These are phyloP conservation scores for Aspergillus hancockii DNA, from an alignment of 495 filamentous ascomycete genomes.

Conservation along the genomic window DNA sequence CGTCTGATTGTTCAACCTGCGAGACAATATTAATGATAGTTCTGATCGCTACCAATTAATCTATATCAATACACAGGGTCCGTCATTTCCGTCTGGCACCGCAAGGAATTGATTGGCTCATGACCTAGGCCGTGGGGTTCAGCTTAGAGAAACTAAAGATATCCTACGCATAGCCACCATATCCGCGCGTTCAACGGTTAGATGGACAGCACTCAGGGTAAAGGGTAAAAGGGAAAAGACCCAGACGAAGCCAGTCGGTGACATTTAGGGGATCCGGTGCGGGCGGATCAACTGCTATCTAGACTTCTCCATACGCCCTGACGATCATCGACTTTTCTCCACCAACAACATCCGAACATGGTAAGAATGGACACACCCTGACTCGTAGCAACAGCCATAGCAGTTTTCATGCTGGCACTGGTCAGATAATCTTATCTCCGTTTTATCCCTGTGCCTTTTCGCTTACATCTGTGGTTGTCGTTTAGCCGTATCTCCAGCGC, in stretches of 20 bases:
- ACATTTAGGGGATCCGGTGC: not conserved
- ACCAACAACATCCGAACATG: conserved; percentile 3
- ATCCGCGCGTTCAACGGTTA: not conserved
- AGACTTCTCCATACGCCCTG: conserved; percentile 1
- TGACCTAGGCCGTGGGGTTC: not conserved
- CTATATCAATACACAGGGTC: not conserved
- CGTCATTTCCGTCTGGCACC: not conserved
- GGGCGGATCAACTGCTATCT: not conserved
- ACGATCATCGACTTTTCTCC: conserved; percentile 7
- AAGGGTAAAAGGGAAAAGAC: not conserved
- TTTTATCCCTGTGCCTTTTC: not conserved
- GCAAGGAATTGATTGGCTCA: conserved; percentile 1
- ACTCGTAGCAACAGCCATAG: not conserved
- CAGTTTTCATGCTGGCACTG: not conserved
- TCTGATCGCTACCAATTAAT: not conserved
- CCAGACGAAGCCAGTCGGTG: not conserved
- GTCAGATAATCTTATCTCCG: not conserved
- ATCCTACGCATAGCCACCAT: not conserved
- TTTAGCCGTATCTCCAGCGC: not conserved
- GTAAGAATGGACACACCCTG: not conserved
- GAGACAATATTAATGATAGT: not conserved
- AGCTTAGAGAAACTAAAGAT: not conserved
- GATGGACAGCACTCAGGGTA: not conserved
- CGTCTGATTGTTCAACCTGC: not conserved
- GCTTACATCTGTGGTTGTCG: not conserved